phyloP scores from a whole-genome alignment of 768 basidiomycete species.

The Auriscalpium microsporum region DNA sequence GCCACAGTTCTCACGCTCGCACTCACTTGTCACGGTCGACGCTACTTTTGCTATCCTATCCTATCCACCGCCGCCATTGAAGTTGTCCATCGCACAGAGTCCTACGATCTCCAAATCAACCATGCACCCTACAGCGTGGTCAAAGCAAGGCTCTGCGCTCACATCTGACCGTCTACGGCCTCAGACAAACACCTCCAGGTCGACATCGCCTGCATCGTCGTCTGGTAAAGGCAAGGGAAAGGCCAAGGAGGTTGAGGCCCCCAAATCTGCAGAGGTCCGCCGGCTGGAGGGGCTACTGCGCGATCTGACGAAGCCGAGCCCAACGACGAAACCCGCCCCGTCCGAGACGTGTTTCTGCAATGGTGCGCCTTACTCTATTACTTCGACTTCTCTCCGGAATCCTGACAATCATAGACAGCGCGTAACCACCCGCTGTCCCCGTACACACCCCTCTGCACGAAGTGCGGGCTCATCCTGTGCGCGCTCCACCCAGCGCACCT shows the following conservation, averaged over 20 bases:
- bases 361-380: constrained; percentile 1
- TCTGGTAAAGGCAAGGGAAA: constrained; percentile 7
- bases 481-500: constrained; percentile 3
- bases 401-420: neutral
- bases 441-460: constrained; percentile 11
- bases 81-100: too few species aligned
- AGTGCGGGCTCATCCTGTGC: constrained; percentile 14
- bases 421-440: constrained; percentile 7
- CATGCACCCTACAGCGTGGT: neutral
- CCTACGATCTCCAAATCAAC: neutral
- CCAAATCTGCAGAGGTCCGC: constrained; percentile 5
- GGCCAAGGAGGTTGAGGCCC: neutral
- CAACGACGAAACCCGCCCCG: neutral
- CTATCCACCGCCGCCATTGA: too few species aligned
- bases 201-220: neutral
- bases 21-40: too few species aligned
- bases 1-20: too few species aligned
- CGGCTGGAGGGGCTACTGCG: constrained; percentile 11
- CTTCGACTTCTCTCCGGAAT: neutral
- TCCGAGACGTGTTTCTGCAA: constrained; percentile 11
- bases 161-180: constrained; percentile 1
- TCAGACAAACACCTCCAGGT: neutral
- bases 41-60: too few species aligned
- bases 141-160: neutral
- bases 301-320: neutral